phyloP scores from a whole-genome alignment of 139 green algal genomes.

The Volvox africanus region DNA sequence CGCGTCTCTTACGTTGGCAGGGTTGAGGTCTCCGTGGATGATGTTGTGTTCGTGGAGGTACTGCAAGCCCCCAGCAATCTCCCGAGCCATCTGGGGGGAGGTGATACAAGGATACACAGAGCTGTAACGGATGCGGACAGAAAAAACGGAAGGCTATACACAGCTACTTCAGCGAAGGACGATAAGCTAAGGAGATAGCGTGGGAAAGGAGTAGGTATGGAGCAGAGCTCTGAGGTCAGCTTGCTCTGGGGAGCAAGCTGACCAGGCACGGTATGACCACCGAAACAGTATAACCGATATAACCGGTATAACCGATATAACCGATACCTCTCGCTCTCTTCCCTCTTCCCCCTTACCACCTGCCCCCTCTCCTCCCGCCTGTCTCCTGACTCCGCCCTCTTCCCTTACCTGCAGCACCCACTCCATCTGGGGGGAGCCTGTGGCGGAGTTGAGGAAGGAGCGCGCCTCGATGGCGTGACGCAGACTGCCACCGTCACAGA shows the following conservation, averaged over 20 bases:
- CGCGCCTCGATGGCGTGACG: constrained; percentile 50
- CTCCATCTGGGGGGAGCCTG: constrained; percentile 31
- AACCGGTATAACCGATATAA: background rate
- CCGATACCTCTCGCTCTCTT: too few species aligned
- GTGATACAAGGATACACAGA: too few species aligned
- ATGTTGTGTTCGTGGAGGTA: constrained; percentile 57
- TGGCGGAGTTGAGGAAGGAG: constrained; percentile 31
- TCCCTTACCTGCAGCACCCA: constrained; percentile 45
- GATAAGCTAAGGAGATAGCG: too few species aligned
- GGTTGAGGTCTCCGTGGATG: constrained; percentile 54
- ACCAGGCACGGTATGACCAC: too few species aligned
- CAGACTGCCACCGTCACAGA: constrained; percentile 47
- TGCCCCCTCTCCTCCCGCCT: background rate
- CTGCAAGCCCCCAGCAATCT: constrained; percentile 44
- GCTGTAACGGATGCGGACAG: too few species aligned
- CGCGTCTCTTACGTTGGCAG: constrained; percentile 18
- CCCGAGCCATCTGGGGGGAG: constrained; percentile 32
- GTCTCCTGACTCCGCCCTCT: too few species aligned
- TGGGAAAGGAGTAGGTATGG: too few species aligned
- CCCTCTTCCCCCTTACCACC: background rate
- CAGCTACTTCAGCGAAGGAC: background rate
- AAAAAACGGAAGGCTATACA: too few species aligned
- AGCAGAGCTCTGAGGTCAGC: too few species aligned
- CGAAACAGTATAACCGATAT: too few species aligned
- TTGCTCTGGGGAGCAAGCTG: too few species aligned